These are phyloP conservation scores for Euphorbia celastroides DNA, from an alignment of 441 rosid genomes.

Conservation along the genomic window DNA sequence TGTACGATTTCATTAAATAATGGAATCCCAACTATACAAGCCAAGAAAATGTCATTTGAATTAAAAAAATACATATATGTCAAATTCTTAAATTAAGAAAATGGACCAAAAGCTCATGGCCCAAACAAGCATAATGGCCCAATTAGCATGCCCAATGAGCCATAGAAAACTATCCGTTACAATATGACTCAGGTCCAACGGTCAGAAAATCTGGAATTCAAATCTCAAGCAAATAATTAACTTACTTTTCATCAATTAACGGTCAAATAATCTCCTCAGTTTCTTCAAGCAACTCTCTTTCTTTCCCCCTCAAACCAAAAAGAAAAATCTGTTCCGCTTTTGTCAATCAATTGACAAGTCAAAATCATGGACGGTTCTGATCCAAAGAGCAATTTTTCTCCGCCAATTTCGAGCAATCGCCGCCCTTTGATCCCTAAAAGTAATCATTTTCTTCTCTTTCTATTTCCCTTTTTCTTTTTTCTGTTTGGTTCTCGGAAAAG, in stretches of 20 bases:
- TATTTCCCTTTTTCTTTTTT: background rate
- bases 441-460: slow-evolving; percentile 6
- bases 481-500: background rate
- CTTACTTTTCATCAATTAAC: slow-evolving; percentile 8
- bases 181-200: slow-evolving; percentile 4
- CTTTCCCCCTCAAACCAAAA: no score
- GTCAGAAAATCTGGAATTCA: slow-evolving; percentile 4
- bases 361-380: slow-evolving; percentile 27
- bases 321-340: background rate
- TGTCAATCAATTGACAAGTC: background rate
- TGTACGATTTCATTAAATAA: no score
- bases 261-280: slow-evolving; percentile 10
- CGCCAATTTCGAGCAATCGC: slow-evolving; percentile 10
- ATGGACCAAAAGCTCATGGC: background rate
- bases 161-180: slow-evolving; percentile 9
- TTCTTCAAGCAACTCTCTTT: background rate
- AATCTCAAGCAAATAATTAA: slow-evolving; percentile 13
- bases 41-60: background rate
- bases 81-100: no score
- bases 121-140: background rate
- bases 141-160: background rate
- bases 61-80: no score
- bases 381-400: slow-evolving; percentile 11
- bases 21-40: no score
- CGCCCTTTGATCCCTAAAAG: slow-evolving; percentile 20